Evolutionary conservation across 345 rosid species (phyloP).

Genomic region (Rhodomyrtus tomentosa): DNA sequence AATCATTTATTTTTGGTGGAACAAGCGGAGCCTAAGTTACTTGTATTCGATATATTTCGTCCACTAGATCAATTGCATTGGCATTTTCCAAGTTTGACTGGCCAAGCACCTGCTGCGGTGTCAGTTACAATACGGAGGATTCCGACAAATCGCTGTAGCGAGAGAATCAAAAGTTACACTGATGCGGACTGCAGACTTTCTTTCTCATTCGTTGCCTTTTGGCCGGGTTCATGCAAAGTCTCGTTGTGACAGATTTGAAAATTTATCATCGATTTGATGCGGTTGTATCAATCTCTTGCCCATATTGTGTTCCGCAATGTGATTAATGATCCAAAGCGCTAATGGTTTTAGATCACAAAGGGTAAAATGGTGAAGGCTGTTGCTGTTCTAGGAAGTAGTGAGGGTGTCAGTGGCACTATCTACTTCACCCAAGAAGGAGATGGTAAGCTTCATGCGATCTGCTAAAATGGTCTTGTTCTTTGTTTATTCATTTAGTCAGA

Average conservation of each 20-base stretch:
- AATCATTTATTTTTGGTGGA: too few species aligned
- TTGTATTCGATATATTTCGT: neutral
- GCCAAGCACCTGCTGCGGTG: neutral
- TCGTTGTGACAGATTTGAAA: neutral
- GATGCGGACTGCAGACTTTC: neutral
- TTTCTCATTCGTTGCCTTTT: neutral
- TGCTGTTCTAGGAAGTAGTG: slow-evolving; percentile 55
- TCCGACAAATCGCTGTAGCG: too few species aligned
- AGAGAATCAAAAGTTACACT: neutral
- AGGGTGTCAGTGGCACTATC: slow-evolving; percentile 68
- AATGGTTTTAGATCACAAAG: slow-evolving; percentile 52
- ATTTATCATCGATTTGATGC: neutral
- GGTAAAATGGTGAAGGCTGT: slow-evolving; percentile 79
- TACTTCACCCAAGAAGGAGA: slow-evolving; percentile 68
- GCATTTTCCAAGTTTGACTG: neutral
- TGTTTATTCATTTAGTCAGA: neutral
- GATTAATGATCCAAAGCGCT: neutral
- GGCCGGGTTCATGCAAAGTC: neutral
- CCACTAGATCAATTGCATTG: neutral
- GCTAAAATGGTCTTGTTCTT: neutral
- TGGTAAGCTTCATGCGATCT: slow-evolving; percentile 21
- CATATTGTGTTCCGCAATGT: neutral
- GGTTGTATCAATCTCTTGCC: neutral
- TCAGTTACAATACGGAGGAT: neutral
- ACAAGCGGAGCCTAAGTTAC: neutral